Evolutionary conservation across 73 alveolate genomes (phyloP).

Genomic region (Uronychia binucleata): DNA sequence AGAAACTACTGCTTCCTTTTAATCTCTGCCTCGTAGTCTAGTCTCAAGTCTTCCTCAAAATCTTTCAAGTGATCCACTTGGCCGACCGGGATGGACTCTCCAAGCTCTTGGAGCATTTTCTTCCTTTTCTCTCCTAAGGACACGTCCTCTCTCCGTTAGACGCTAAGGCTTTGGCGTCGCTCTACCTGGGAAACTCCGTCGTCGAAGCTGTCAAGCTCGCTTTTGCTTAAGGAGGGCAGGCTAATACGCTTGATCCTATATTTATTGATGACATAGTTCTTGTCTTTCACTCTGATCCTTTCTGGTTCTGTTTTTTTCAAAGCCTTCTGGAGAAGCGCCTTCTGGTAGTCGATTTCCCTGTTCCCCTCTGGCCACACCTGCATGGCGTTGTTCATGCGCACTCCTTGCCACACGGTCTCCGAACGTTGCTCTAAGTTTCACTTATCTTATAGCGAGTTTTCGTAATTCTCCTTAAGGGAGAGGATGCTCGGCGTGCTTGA

Average conservation of each 20-base stretch:
- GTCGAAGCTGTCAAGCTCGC: not conserved
- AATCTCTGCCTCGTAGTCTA: too few relatives aligned
- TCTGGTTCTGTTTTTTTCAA: not conserved
- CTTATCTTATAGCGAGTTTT: too few relatives aligned
- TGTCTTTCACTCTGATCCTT: not conserved
- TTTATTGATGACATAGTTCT: too few relatives aligned
- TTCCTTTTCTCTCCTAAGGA: too few relatives aligned
- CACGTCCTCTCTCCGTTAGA: too few relatives aligned
- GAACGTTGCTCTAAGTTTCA: too few relatives aligned
- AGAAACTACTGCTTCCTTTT: not conserved
- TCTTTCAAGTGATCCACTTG: too few relatives aligned
- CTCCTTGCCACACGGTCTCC: not conserved
- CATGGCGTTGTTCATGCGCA: not conserved
- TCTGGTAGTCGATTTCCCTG: not conserved
- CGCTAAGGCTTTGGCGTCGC: too few relatives aligned
- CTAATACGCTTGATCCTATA: not conserved
- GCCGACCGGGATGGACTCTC: not conserved
- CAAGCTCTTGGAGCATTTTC: not conserved
- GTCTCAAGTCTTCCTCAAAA: too few relatives aligned
- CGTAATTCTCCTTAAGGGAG: too few relatives aligned
- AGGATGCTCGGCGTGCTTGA: too few relatives aligned
- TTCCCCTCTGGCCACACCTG: not conserved
- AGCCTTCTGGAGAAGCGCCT: not conserved
- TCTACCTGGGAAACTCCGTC: not conserved
- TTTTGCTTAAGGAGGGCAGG: not conserved